Evolutionary conservation across 345 rosid species (phyloP).

Genomic region (Bretschneidera sinensis): DNA sequence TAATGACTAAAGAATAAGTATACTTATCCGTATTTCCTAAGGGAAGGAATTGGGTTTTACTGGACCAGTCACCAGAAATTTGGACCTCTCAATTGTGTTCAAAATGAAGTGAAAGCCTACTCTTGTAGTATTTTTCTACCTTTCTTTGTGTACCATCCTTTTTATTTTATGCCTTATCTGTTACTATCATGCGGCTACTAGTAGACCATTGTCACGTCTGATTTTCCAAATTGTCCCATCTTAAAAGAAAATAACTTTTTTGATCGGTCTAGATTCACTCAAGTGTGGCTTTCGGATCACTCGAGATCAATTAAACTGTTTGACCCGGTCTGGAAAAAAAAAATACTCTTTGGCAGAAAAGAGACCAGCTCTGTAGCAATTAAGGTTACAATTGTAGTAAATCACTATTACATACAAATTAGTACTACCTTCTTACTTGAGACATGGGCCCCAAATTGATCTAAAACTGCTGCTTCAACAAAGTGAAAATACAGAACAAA

Average conservation of each 20-base stretch:
- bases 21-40: too few species aligned
- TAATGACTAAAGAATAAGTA: neutral
- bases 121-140: neutral
- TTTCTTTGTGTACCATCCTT: neutral
- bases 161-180: too few species aligned
- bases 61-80: neutral
- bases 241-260: neutral
- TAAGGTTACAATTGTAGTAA: too few species aligned
- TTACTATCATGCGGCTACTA: slow-evolving; percentile 1
- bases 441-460: neutral
- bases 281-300: neutral
- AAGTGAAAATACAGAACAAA: too few species aligned
- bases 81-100: slow-evolving; percentile 1
- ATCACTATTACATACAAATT: too few species aligned
- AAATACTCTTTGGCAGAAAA: too few species aligned
- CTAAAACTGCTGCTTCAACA: too few species aligned
- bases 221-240: neutral
- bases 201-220: neutral
- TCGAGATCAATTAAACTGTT: too few species aligned
- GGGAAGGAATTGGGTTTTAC: neutral
- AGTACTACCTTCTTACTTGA: neutral
- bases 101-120: neutral
- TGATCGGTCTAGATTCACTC: neutral
- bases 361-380: too few species aligned
- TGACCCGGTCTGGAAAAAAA: too few species aligned